A percentile compares a stretch with the other conserved stretches of the same genome.
These are phyloP conservation scores for Apiosordaria backusii DNA, from an alignment of 495 filamentous ascomycete genomes.

Conservation along the genomic window DNA sequence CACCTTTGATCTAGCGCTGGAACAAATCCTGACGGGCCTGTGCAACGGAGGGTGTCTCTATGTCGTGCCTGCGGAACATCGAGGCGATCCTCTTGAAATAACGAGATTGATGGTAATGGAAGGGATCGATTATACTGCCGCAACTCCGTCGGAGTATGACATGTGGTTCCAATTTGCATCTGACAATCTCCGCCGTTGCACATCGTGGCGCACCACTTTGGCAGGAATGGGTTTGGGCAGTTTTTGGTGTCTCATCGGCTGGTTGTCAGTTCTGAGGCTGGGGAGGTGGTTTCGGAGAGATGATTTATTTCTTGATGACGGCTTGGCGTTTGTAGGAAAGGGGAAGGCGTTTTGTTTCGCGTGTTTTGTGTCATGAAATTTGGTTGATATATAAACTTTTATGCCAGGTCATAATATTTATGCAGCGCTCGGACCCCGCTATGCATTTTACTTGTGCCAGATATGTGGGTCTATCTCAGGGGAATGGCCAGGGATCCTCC, in stretches of 20 bases:
- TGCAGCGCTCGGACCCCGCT: background rate
- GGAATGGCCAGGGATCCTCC: background rate
- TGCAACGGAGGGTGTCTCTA: constrained; percentile 24
- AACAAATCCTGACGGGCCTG: constrained; percentile 31
- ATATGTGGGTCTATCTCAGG: background rate
- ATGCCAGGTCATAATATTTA: too few species aligned
- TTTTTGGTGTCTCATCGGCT: too few species aligned
- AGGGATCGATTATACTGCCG: constrained; percentile 27
- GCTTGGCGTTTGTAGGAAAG: too few species aligned
- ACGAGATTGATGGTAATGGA: constrained; percentile 19
- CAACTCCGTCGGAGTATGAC: constrained; percentile 28
- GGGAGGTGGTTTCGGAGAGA: too few species aligned
- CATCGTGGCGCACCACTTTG: background rate
- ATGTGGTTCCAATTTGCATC: constrained; percentile 22
- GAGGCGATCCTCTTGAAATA: constrained; percentile 28
- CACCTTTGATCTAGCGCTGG: constrained; percentile 31
- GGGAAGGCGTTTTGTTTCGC: too few species aligned
- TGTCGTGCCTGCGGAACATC: constrained; percentile 14
- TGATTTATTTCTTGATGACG: too few species aligned
- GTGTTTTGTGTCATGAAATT: too few species aligned
- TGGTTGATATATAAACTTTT: too few species aligned
- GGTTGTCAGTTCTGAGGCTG: too few species aligned
- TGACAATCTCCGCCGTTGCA: background rate
- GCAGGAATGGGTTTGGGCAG: too few species aligned
- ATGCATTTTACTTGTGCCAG: background rate